Evolutionary conservation across 164 flowering plant genomes (phyloP), one percentile per base, ranked within the genome.

Genomic region (Macadamia tetraphylla): DNA sequence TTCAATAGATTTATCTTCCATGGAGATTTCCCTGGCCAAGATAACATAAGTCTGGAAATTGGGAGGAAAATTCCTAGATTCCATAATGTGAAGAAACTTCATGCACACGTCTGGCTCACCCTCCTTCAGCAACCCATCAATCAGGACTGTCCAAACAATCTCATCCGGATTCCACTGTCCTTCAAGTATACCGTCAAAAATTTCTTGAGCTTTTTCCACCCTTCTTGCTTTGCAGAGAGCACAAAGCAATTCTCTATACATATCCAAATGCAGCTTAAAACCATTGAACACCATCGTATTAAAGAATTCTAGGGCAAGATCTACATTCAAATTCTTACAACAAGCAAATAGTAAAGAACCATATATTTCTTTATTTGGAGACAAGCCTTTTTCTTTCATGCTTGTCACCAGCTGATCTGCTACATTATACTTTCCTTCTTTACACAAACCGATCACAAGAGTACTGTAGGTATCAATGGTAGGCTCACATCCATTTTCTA

Each of bases 81-180:
- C 88, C 88, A 91, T 81, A 29, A 74, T 51, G 40, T 80, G 79
- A 71, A 91, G 81, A 74, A 88, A 76, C 73, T 81, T 76, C 83
- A 77, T 72, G 77, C 94, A 88, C n/a, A 72, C 29, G 64, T 81
- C 81, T 40, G 82, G 51, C 12, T 81, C 62, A 62, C 84, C 90
- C 73, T 80, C 80, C 79, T 82, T 83, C 68, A 89, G 72, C 62
- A 91, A 78, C 62, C 95, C 90, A 73, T 91, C 97, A 75, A 85
- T 58, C 65, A 91, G 77, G 57, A 91, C 74, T 9, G 88, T 84
- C 93, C 97, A 91, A 64, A 82, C 89, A 84, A 91, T 72, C 78
- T 86, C 91, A 86, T 91, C 90, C 62, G 75, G 64, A 80, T 79
- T 86, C 87, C 86, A 79, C 29, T 79, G 74, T 65, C 74, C 69